Conservation (phyloP, 768 basidiomycete genomes). For the Rhodotorula taiwanensis region DNA sequence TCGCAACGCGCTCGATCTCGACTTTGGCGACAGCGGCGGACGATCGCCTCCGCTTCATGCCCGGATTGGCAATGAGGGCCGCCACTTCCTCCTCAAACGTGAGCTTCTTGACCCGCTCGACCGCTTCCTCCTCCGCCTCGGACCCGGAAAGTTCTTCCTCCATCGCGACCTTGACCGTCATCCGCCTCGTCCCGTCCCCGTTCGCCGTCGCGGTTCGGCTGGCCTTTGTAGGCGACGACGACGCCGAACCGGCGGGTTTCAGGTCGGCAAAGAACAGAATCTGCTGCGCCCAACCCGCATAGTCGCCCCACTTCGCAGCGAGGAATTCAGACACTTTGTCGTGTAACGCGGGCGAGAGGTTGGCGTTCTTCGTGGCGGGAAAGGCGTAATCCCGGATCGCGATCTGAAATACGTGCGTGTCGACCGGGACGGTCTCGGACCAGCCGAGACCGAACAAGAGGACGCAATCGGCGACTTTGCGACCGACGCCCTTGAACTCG, state of each 20-base stretch:
- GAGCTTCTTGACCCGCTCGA: conserved; percentile 8
- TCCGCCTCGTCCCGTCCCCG: too few species aligned
- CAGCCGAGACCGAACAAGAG: conserved; percentile 43
- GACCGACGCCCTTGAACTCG: conserved; percentile 80
- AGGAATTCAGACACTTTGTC: conserved; percentile 62
- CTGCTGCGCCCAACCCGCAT: conserved; percentile 81
- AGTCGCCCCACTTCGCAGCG: conserved; percentile 64
- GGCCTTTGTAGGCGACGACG: conserved; percentile 10
- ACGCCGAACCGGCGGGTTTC: neutral
- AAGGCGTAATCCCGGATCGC: conserved; percentile 41
- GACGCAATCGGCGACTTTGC: conserved; percentile 88
- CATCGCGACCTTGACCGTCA: neutral
- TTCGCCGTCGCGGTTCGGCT: neutral
- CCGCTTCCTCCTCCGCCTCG: conserved; percentile 6
- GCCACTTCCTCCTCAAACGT: conserved; percentile 35
- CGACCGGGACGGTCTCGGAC: conserved; percentile 84
- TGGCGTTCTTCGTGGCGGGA: conserved; percentile 49
- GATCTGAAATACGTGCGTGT: conserved; percentile 76
- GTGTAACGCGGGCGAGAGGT: conserved; percentile 71
- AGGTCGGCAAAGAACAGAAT: conserved; percentile 41
- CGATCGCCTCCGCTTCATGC: conserved; percentile 14
- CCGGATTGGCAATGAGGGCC: conserved; percentile 22
- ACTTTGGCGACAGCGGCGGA: neutral
- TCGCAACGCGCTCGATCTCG: neutral
- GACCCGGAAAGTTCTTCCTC: neutral